These are phyloP conservation scores for Neurospora sp. DNA, from an alignment of 495 filamentous ascomycete species.

Conservation along the genomic window DNA sequence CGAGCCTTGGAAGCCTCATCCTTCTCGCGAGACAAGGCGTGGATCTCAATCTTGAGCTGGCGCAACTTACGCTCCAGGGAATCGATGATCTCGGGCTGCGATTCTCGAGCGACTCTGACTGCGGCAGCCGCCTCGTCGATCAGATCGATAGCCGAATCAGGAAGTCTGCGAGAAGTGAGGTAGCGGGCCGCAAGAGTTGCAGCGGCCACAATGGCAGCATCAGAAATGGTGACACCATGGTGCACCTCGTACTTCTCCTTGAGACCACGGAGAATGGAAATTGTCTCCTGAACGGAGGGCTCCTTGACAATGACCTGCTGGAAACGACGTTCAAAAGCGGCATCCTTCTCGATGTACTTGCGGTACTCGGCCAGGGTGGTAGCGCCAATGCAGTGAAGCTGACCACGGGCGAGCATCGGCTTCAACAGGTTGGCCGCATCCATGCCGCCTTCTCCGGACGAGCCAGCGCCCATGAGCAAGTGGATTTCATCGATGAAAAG, in stretches of 20 bases:
- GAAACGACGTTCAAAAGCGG: slow-evolving; percentile 95
- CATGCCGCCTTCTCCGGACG: slow-evolving; percentile 93
- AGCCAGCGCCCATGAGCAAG: slow-evolving; percentile 92
- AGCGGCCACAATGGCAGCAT: slow-evolving; percentile 83
- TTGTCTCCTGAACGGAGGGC: slow-evolving; percentile 75
- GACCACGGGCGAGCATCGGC: slow-evolving; percentile 91
- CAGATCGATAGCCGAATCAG: slow-evolving; percentile 92
- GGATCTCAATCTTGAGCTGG: slow-evolving; percentile 92
- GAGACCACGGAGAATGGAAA: slow-evolving; percentile 92
- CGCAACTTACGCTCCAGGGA: slow-evolving; percentile 79
- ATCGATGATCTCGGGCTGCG: slow-evolving; percentile 88
- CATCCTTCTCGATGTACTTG: slow-evolving; percentile 98
- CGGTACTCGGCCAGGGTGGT: slow-evolving; percentile 92
- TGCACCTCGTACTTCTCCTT: slow-evolving; percentile 98
- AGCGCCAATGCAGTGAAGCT: slow-evolving; percentile 95
- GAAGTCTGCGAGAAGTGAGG: slow-evolving; percentile 78
- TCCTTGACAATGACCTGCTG: slow-evolving; percentile 96
- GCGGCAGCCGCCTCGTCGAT: slow-evolving; percentile 95
- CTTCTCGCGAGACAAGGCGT: slow-evolving; percentile 85
- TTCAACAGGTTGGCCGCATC: slow-evolving; percentile 96
- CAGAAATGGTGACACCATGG: slow-evolving; percentile 91
- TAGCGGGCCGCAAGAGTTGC: slow-evolving; percentile 86
- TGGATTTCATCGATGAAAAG: slow-evolving; percentile 98
- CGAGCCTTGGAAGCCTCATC: slow-evolving; percentile 83
- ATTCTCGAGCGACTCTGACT: slow-evolving; percentile 87